Percentiles rank a stretch among this genome's conserved stretches.
phyloP scores from a whole-genome alignment of 208 protist genomes.

The Porcisia hertigi region DNA sequence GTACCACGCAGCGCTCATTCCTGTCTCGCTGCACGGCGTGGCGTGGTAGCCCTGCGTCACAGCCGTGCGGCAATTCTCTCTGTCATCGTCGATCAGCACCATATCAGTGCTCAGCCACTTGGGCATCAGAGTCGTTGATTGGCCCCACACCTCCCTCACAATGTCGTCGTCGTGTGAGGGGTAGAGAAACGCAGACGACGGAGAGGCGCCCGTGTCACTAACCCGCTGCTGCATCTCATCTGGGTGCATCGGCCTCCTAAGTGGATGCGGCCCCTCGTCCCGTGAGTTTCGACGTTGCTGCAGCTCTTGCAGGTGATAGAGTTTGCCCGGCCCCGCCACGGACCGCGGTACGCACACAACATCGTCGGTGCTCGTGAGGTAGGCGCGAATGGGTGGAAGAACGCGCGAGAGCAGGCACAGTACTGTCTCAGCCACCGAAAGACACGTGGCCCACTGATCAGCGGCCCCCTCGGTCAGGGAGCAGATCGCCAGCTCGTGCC shows the following conservation, averaged over 20 bases:
- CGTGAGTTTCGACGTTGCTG: conserved; percentile 28
- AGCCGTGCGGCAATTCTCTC: conserved; percentile 36
- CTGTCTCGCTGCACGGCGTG: conserved; percentile 25
- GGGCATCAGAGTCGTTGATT: conserved; percentile 9
- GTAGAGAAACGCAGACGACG: background rate
- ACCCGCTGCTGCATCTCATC: background rate
- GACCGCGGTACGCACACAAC: conserved; percentile 39
- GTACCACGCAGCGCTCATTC: conserved; percentile 34
- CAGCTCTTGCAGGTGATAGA: conserved; percentile 28
- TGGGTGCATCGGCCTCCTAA: background rate
- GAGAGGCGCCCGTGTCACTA: background rate
- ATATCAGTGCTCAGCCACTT: conserved; percentile 47
- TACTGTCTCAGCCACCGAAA: conserved; percentile 28
- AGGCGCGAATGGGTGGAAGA: conserved; percentile 31
- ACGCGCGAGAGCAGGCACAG: conserved; percentile 28
- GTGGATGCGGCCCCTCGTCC: background rate
- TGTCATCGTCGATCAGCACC: conserved; percentile 46
- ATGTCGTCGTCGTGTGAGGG: background rate
- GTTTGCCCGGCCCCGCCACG: conserved; percentile 26
- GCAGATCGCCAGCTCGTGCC: conserved; percentile 42
- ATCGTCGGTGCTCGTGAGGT: conserved; percentile 28
- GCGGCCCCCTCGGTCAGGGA: conserved; percentile 41
- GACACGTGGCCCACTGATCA: conserved; percentile 17
- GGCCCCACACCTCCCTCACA: background rate
- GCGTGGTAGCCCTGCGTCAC: conserved; percentile 42